These are phyloP conservation scores for Penicillium rolfsii DNA, from an alignment of 2,329 filamentous ascomycete species.

Conservation along the genomic window DNA sequence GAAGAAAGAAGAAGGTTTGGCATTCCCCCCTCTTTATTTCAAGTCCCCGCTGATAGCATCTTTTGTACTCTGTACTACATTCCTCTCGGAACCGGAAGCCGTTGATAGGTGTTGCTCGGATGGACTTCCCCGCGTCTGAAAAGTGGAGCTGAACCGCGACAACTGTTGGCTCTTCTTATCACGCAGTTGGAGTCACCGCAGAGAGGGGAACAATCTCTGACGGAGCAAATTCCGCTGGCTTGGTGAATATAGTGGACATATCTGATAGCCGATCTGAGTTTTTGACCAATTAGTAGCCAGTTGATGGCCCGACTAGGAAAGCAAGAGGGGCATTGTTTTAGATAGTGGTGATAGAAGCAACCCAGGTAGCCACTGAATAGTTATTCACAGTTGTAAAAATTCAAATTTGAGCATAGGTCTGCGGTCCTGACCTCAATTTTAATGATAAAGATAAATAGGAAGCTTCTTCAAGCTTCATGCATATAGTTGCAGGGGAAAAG, in stretches of 20 bases:
- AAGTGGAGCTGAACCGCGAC: slow-evolving; percentile 10
- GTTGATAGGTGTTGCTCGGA: slow-evolving; percentile 12
- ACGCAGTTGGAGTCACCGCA: not conserved
- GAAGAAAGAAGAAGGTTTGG: not conserved
- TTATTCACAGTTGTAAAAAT: not conserved
- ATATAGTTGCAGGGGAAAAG: not conserved
- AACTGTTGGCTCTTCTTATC: slow-evolving; percentile 4
- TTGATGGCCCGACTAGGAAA: no score
- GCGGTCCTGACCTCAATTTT: not conserved
- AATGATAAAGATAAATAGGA: not conserved
- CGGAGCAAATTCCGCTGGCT: slow-evolving; percentile 20
- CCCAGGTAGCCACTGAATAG: not conserved
- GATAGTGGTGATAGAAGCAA: not conserved
- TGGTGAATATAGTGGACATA: not conserved
- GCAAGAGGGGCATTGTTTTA: not conserved
- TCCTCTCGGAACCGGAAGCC: slow-evolving; percentile 12
- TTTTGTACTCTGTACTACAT: not conserved
- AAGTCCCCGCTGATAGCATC: slow-evolving; percentile 3
- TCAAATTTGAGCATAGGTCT: no score
- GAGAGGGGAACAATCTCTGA: not conserved
- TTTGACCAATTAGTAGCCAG: not conserved
- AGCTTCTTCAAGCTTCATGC: not conserved
- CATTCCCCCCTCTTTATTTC: slow-evolving; percentile 9
- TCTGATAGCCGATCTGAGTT: not conserved
- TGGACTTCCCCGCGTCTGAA: slow-evolving; percentile 13